These are phyloP conservation scores for Phaeodactylum tricornutum DNA, from an alignment of 108 stramenopile genomes.

Conservation along the genomic window DNA sequence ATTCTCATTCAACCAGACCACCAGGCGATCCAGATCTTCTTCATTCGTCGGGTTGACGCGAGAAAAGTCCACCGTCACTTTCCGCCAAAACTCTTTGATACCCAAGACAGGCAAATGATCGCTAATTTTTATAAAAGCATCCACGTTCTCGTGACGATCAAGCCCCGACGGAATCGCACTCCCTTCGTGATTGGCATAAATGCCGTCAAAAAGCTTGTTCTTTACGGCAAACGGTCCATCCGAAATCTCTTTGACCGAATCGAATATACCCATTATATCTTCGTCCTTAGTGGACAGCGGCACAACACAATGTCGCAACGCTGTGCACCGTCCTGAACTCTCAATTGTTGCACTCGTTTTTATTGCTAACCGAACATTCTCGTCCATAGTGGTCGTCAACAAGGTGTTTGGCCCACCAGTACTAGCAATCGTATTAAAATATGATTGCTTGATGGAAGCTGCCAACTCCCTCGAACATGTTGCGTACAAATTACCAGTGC, in stretches of 20 bases:
- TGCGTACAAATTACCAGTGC: constrained; percentile 63
- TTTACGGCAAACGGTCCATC: constrained; percentile 33
- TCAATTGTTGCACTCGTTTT: constrained; percentile 72
- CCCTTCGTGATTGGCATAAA: constrained; percentile 50
- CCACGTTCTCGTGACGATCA: constrained; percentile 30
- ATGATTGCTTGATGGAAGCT: constrained; percentile 40
- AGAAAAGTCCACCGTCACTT: constrained; percentile 69
- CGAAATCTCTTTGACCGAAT: constrained; percentile 16
- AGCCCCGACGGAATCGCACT: constrained; percentile 36
- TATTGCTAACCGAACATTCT: constrained; percentile 47
- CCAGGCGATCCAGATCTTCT: constrained; percentile 23
- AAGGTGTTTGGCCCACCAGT: constrained; percentile 89
- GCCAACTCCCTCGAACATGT: constrained; percentile 67
- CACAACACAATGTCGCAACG: constrained; percentile 70
- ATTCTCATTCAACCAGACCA: constrained; percentile 37
- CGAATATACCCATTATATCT: constrained; percentile 43
- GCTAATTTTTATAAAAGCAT: constrained; percentile 42
- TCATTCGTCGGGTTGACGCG: constrained; percentile 16
- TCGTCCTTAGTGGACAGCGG: constrained; percentile 24
- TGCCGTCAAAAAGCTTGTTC: constrained; percentile 45
- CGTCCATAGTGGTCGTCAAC: constrained; percentile 17
- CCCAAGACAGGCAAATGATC: constrained; percentile 13
- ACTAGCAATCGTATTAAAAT: constrained; percentile 62
- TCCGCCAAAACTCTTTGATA: constrained; percentile 65
- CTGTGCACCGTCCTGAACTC: constrained; percentile 81